These are phyloP conservation scores for Tetrapisispora nanseiensis DNA, from an alignment of 805 yeast genomes.

Conservation along the genomic window DNA sequence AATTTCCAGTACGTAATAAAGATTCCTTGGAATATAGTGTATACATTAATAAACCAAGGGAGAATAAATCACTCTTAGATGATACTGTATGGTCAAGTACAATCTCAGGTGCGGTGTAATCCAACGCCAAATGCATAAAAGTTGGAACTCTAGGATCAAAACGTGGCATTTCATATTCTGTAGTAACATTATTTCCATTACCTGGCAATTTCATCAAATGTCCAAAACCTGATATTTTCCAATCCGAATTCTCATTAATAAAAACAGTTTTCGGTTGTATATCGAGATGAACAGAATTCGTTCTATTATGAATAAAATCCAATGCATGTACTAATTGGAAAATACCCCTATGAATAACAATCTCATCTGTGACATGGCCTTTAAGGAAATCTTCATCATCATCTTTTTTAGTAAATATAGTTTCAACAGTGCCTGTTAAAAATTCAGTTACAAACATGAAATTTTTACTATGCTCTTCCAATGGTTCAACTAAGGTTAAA, in stretches of 20 bases:
- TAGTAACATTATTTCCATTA: conserved; percentile 35
- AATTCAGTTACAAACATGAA: conserved; percentile 80
- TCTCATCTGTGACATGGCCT: conserved; percentile 51
- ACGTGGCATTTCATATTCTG: conserved; percentile 58
- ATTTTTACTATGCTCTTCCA: conserved; percentile 75
- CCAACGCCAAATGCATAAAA: conserved; percentile 59
- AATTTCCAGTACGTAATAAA: conserved; percentile 41
- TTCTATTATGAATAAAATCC: conserved; percentile 70
- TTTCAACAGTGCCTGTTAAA: conserved; percentile 46
- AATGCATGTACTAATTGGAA: conserved; percentile 69
- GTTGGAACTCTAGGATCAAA: conserved; percentile 67
- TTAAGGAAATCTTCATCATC: conserved; percentile 24
- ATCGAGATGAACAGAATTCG: conserved; percentile 67
- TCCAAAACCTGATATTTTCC: conserved; percentile 81
- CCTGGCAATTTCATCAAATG: conserved; percentile 38
- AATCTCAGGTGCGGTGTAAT: conserved; percentile 79
- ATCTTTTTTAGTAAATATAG: conserved; percentile 29
- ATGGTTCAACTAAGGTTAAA: conserved; percentile 72
- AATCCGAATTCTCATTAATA: conserved; percentile 78
- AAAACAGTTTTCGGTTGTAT: conserved; percentile 69
- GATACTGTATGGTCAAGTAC: conserved; percentile 54
- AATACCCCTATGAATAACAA: conserved; percentile 72
- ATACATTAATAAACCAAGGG: conserved; percentile 69
- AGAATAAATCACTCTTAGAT: conserved; percentile 70
- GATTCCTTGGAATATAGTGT: conserved; percentile 52